Evolutionary conservation across 2,329 filamentous ascomycete genomes (phyloP).

Genomic region (Fusarium anguioides): DNA sequence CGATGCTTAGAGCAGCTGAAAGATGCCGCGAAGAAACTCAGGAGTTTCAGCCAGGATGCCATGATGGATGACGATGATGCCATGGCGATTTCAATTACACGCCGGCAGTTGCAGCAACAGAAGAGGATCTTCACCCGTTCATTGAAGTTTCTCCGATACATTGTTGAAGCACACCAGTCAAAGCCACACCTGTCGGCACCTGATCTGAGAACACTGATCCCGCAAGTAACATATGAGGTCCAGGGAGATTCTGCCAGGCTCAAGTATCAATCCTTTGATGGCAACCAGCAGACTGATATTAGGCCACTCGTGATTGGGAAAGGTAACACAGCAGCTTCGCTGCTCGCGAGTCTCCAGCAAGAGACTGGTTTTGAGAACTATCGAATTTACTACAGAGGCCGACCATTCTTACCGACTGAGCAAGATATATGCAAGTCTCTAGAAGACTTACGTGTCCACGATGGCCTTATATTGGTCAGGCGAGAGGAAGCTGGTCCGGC

Average conservation of each 20-base stretch:
- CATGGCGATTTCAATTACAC: slow-evolving; percentile 63
- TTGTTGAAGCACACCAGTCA: slow-evolving; percentile 72
- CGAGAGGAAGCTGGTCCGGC: slow-evolving; percentile 62
- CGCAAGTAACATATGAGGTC: slow-evolving; percentile 61
- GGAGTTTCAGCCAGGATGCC: slow-evolving; percentile 57
- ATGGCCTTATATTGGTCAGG: slow-evolving; percentile 75
- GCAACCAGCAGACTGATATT: slow-evolving; percentile 68
- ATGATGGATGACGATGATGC: slow-evolving; percentile 61
- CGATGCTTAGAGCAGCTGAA: slow-evolving; percentile 79
- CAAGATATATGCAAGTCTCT: slow-evolving; percentile 70
- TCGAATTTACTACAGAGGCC: slow-evolving; percentile 76
- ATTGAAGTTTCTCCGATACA: slow-evolving; percentile 73
- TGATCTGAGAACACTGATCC: slow-evolving; percentile 65
- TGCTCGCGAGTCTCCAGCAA: slow-evolving; percentile 74
- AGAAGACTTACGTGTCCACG: slow-evolving; percentile 73
- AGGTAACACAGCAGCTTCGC: slow-evolving; percentile 75
- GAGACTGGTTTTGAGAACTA: slow-evolving; percentile 82
- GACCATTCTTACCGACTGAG: slow-evolving; percentile 70
- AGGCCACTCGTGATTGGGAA: slow-evolving; percentile 73
- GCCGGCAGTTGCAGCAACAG: slow-evolving; percentile 58
- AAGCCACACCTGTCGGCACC: slow-evolving; percentile 70
- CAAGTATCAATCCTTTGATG: slow-evolving; percentile 80
- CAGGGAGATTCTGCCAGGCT: slow-evolving; percentile 74
- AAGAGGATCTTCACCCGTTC: slow-evolving; percentile 76
- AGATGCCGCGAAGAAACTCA: slow-evolving; percentile 67